A percentile compares a stretch with the other conserved stretches of the same genome.
These are phyloP conservation scores for Puccinia coronata DNA, from an alignment of 1,284 basidiomycete species.

Conservation along the genomic window DNA sequence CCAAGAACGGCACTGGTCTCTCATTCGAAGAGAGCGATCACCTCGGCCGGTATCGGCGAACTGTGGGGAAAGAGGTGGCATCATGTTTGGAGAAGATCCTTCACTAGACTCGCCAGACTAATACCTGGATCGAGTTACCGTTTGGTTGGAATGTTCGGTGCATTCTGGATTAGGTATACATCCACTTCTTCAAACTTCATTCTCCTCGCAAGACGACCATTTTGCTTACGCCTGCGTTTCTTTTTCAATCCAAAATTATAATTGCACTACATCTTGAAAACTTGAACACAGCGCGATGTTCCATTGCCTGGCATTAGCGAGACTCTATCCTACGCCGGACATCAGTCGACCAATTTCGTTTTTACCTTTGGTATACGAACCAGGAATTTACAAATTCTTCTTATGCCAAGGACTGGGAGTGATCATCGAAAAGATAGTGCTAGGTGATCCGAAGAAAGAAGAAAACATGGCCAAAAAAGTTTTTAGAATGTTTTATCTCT, in stretches of 20 bases:
- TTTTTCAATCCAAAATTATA: neutral
- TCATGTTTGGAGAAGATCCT: constrained; percentile 40
- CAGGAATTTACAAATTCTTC: constrained; percentile 35
- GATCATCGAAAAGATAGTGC: constrained; percentile 13
- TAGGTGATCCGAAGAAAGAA: neutral
- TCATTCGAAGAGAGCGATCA: constrained; percentile 28
- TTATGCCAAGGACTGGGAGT: constrained; percentile 32
- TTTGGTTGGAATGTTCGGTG: constrained; percentile 6
- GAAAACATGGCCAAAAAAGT: constrained; percentile 10
- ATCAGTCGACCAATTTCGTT: neutral
- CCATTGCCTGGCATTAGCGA: constrained; percentile 16
- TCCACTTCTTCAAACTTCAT: neutral
- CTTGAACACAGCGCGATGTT: constrained; percentile 1
- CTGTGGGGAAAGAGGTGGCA: constrained; percentile 42
- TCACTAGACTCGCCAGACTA: constrained; percentile 13
- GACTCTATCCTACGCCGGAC: constrained; percentile 36
- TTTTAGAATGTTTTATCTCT: constrained; percentile 8
- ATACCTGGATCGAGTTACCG: constrained; percentile 16
- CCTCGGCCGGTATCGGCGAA: constrained; percentile 27
- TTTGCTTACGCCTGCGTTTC: neutral
- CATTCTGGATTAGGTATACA: constrained; percentile 32
- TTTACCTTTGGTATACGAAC: constrained; percentile 40
- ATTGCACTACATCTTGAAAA: neutral
- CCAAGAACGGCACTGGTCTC: constrained; percentile 32
- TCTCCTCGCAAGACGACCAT: neutral